Evolutionary conservation across 164 flowering plant species (phyloP).

Genomic region (Stephania cephalantha): DNA sequence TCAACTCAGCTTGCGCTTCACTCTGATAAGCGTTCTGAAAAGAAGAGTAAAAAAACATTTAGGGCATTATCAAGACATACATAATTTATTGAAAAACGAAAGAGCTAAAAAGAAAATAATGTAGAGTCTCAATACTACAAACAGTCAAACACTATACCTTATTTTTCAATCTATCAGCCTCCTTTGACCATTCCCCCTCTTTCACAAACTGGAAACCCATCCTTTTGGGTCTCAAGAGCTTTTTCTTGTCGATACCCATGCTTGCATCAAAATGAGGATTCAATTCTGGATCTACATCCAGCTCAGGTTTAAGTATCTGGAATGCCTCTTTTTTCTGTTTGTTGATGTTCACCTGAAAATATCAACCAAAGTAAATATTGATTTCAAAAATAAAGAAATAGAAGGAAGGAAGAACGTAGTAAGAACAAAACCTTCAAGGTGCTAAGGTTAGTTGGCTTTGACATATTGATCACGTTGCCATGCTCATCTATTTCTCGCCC

Average conservation of each 20-base stretch:
- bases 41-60: no score
- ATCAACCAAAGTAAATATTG: slow-evolving; percentile 11
- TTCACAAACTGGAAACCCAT: slow-evolving; percentile 92
- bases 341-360: slow-evolving; percentile 89
- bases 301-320: slow-evolving; percentile 88
- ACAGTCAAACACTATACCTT: slow-evolving; percentile 73
- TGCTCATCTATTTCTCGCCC: slow-evolving; percentile 98
- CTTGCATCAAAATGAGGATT: slow-evolving; percentile 81
- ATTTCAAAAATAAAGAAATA: slow-evolving; percentile 3
- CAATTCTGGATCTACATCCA: slow-evolving; percentile 77
- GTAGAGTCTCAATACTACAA: neutral
- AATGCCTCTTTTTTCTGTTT: slow-evolving; percentile 97
- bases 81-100: no score
- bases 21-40: slow-evolving; percentile 31
- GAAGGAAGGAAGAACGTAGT: slow-evolving; percentile 1
- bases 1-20: slow-evolving; percentile 94
- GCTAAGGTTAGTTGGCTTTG: slow-evolving; percentile 75
- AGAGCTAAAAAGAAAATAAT: no score
- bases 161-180: slow-evolving; percentile 73
- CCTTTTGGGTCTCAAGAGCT: slow-evolving; percentile 86
- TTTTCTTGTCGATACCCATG: slow-evolving; percentile 83
- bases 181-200: slow-evolving; percentile 96
- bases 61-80: no score
- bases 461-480: slow-evolving; percentile 77
- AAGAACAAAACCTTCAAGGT: slow-evolving; percentile 71